Evolutionary conservation across 805 yeast species (phyloP).

Genomic region (Torulaspora gathmanii): DNA sequence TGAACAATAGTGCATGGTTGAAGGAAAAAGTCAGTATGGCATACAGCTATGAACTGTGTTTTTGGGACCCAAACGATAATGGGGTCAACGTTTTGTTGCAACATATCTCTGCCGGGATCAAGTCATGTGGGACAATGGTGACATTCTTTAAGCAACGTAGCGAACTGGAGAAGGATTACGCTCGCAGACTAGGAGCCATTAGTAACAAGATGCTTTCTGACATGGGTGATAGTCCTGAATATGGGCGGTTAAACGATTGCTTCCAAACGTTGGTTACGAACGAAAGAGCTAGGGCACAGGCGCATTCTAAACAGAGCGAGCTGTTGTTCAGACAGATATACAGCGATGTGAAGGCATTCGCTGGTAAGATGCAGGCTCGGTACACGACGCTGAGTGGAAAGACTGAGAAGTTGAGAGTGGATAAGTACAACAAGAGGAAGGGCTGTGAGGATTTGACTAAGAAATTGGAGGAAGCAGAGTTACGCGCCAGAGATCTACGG

Average conservation of each 20-base stretch:
- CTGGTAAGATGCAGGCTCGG: conserved; percentile 26
- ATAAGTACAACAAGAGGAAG: conserved; percentile 29
- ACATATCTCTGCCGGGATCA: conserved; percentile 30
- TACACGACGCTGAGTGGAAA: conserved; percentile 31
- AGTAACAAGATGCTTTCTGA: conserved; percentile 27
- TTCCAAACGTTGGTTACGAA: conserved; percentile 16
- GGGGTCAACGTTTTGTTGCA: conserved; percentile 30
- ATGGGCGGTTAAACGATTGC: conserved; percentile 25
- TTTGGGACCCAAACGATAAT: conserved; percentile 36
- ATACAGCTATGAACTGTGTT: conserved; percentile 32
- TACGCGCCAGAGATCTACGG: conserved; percentile 28
- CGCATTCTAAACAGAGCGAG: conserved; percentile 33
- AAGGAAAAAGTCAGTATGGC: conserved; percentile 13
- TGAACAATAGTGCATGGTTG: not conserved
- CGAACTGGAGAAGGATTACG: conserved; percentile 33
- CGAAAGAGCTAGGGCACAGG: conserved; percentile 29
- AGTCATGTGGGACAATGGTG: conserved; percentile 25
- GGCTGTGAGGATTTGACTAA: conserved; percentile 28
- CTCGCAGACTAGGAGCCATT: conserved; percentile 34
- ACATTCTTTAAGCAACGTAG: conserved; percentile 30
- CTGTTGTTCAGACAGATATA: conserved; percentile 24
- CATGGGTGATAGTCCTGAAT: conserved; percentile 25
- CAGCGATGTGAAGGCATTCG: conserved; percentile 27
- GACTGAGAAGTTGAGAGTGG: conserved; percentile 29
- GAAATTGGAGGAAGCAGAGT: conserved; percentile 25